A percentile compares a stretch with the other conserved stretches of the same genome.
These are phyloP conservation scores for Polyporus arcularius DNA, from an alignment of 768 basidiomycete genomes.

Conservation along the genomic window DNA sequence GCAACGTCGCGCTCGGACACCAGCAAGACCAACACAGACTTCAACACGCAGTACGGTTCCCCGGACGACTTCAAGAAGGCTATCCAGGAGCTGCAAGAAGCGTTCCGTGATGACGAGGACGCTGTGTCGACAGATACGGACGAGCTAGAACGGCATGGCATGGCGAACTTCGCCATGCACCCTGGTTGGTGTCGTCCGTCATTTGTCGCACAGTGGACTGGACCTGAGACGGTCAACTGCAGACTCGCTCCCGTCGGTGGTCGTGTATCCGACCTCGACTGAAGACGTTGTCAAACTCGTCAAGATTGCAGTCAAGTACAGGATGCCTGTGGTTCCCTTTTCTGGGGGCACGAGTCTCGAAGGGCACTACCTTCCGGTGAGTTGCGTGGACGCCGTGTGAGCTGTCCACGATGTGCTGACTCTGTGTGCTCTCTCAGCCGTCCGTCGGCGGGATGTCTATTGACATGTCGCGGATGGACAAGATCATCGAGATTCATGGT, in stretches of 20 bases:
- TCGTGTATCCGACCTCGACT: slow-evolving; percentile 67
- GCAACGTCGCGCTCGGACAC: background rate
- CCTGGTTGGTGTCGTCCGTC: slow-evolving; percentile 39
- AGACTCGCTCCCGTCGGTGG: slow-evolving; percentile 55
- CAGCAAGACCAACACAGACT: background rate
- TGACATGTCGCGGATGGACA: slow-evolving; percentile 78
- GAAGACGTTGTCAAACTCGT: slow-evolving; percentile 84
- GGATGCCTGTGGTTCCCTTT: slow-evolving; percentile 77
- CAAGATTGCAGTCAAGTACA: slow-evolving; percentile 69
- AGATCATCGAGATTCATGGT: slow-evolving; percentile 76
- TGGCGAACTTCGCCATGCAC: slow-evolving; percentile 52
- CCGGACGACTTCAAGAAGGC: slow-evolving; percentile 54
- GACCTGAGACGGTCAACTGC: too few relatives aligned
- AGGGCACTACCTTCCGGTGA: slow-evolving; percentile 69
- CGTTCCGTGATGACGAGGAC: slow-evolving; percentile 37
- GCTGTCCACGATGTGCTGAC: too few relatives aligned
- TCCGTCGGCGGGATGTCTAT: slow-evolving; percentile 70
- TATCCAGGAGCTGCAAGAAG: slow-evolving; percentile 47
- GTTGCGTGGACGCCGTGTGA: background rate
- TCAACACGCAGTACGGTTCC: slow-evolving; percentile 45
- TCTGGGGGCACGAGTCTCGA: slow-evolving; percentile 84
- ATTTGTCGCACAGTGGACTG: background rate
- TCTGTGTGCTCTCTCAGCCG: slow-evolving; percentile 2
- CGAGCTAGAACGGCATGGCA: slow-evolving; percentile 55
- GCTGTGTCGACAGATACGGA: slow-evolving; percentile 52